Evolutionary conservation across 345 rosid genomes (phyloP), one percentile per base, ranked within the genome.

Genomic region (Firmiana major): DNA sequence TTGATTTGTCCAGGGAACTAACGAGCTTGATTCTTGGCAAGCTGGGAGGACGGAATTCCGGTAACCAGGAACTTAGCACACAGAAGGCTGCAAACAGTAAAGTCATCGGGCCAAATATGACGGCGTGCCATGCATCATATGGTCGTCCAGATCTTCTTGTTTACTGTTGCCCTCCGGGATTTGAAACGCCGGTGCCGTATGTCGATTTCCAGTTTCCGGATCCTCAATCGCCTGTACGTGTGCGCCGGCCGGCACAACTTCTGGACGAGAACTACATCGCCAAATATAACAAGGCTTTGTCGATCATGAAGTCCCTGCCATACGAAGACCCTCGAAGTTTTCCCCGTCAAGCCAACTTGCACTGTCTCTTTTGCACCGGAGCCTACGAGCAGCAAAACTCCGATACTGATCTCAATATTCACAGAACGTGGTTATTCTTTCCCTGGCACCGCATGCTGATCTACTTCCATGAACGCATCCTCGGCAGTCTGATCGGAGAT

Each of bases 231-330:
- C 28, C 28, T 17, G n/a, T 31, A 62, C 26, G 76, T 0, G 42
- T 75, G 7, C 63, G 79, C 7, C 69, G 60, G 3, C 68, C 82
- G 9, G 63, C 64, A 10, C 79, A 80, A 5, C 42, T n/a, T 8
- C 48, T 69, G 28, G 75, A 75, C 12, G 22, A 3, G 0, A 59
- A 34, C 31, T 69, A 80, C 71, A 22, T 80, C n/a, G 72, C 68
- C 22, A 80, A 75, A 60, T 80, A 80, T 69, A 48, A 67, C 4
- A 60, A 60, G 45, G 82, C 82, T 1, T 8, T 80, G 19, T 49
- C 63, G 21, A 69, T 75, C 34, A 80, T 80, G 82, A 80, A 75
- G 34, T 70, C 75, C 26, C 57, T 80, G 6, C 82, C 79, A 0
- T 22, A 13, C 45, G 71, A 75, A 8, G 79, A 80, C 13, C 82